Conservation (phyloP, 169 alveolate species). For the Eimeria falciformis region DNA sequence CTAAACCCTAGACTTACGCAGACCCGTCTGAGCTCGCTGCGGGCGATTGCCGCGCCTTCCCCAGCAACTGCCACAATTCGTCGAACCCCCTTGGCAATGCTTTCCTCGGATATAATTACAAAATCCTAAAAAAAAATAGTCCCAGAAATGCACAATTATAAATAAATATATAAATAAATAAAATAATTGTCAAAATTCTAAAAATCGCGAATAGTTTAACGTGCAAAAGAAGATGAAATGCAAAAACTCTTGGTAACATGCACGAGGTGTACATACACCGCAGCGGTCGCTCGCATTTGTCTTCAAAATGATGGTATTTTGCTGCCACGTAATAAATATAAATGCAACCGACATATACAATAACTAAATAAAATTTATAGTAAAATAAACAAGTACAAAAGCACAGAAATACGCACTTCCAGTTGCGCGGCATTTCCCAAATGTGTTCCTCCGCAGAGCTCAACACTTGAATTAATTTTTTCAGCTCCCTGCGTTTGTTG, state of each 20-base stretch:
- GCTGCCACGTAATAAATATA: too few relatives aligned
- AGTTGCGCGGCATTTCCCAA: conserved; percentile 87
- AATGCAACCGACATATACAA: too few relatives aligned
- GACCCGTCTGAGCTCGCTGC: conserved; percentile 81
- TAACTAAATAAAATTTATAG: too few relatives aligned
- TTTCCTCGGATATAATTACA: conserved; percentile 90
- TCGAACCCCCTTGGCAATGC: conserved; percentile 93
- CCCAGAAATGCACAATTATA: neutral
- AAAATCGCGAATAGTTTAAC: neutral
- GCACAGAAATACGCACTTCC: conserved; percentile 44
- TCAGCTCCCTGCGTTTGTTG: conserved; percentile 61
- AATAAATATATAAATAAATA: neutral
- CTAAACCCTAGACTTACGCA: conserved; percentile 47
- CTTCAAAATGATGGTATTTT: too few relatives aligned
- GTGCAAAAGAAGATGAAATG: neutral
- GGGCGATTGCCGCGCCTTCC: conserved; percentile 85
- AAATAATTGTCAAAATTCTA: too few relatives aligned
- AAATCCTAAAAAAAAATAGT: conserved; percentile 79
- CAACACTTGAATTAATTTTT: conserved; percentile 86
- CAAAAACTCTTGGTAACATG: too few relatives aligned
- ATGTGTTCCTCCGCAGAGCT: conserved; percentile 96
- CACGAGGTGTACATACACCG: too few relatives aligned
- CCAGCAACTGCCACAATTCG: conserved; percentile 91
- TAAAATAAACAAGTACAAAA: too few relatives aligned
- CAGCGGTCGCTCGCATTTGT: too few relatives aligned